Percentiles rank a stretch among this genome's conserved stretches.
These are phyloP conservation scores for Beauveria bassiana DNA, from an alignment of 2,329 filamentous ascomycete species.

Conservation along the genomic window DNA sequence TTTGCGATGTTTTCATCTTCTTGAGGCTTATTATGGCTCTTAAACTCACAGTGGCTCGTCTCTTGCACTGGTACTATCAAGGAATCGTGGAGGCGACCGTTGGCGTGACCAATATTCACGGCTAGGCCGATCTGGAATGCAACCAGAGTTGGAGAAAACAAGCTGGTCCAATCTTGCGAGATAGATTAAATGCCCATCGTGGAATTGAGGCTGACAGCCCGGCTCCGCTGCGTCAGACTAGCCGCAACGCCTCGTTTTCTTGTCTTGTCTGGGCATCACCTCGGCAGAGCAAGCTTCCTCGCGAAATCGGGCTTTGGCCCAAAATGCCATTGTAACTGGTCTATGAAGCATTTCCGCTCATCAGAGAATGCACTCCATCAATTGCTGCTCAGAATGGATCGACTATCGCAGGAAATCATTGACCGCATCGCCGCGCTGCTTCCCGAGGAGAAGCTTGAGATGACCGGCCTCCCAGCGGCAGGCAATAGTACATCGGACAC, in stretches of 20 bases:
- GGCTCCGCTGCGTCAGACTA: not conserved
- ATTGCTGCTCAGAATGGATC: not conserved
- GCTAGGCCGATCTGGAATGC: no score
- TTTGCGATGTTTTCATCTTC: no score
- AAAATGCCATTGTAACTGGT: not conserved
- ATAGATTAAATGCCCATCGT: no score
- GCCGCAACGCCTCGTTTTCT: not conserved
- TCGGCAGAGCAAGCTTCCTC: not conserved
- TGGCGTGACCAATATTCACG: no score
- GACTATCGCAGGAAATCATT: constrained; percentile 1
- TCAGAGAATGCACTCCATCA: not conserved
- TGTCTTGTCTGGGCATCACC: not conserved
- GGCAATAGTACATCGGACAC: not conserved
- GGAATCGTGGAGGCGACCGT: no score
- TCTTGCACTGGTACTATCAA: no score
- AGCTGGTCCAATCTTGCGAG: no score
- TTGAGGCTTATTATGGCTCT: no score
- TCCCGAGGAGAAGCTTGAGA: not conserved
- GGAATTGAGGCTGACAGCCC: not conserved
- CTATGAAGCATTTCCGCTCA: no score
- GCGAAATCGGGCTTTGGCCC: not conserved
- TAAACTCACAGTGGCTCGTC: no score
- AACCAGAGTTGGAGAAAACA: no score
- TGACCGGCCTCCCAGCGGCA: not conserved
- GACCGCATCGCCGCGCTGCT: constrained; percentile 5